Evolutionary conservation across 306 rosid genomes (phyloP), one percentile per base, ranked within the genome.

Genomic region (Hippophae gyantsensis): DNA sequence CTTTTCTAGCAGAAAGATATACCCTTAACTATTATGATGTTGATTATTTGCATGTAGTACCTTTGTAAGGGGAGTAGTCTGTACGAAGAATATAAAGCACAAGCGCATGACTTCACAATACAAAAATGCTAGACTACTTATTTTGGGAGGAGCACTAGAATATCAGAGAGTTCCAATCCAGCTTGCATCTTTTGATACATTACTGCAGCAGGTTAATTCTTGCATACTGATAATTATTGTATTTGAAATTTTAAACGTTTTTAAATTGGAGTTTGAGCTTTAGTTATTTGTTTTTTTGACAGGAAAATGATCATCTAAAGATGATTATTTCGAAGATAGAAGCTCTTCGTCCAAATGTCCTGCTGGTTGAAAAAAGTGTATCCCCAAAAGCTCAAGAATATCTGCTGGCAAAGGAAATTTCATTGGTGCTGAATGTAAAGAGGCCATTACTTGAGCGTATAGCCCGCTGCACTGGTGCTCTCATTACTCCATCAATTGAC

Each of bases 101-200:
- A 92, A 92, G 78, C 96, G 99, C 74, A 92, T 92, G 99, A 85
- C 86, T 48, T 83, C 99, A 11, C 96, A 83, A 67, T 92, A 83
- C 86, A 85, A 78, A 73, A 88, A 72, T 43, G 86, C 99, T 57
- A 78, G 90, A 61, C 71, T 92, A 38, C 89, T 92, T 41, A 76
- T 82, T 50, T 69, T 92, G 66, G 99, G 85, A 13, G 95, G 99
- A 75, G 78, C 95, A 43, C 77, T 93, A 45, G 99, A 93, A 73
- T 93, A 84, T 78, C 99, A 93, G 77, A 85, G 81, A 79, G 90
- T 82, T 70, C 82, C 89, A n/a, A 89, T 88, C 66, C 89, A 84
- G 69, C 69, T 93, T 61, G 94, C 99, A 26, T 93, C 97, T 70
- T 74, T 89, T 67, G 70, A 82, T 68, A 89, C 89, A 42, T 81